Percentiles rank a stretch among this genome's conserved stretches.
phyloP scores from a whole-genome alignment of 495 filamentous ascomycete species.

The Penicillium subrubescens region DNA sequence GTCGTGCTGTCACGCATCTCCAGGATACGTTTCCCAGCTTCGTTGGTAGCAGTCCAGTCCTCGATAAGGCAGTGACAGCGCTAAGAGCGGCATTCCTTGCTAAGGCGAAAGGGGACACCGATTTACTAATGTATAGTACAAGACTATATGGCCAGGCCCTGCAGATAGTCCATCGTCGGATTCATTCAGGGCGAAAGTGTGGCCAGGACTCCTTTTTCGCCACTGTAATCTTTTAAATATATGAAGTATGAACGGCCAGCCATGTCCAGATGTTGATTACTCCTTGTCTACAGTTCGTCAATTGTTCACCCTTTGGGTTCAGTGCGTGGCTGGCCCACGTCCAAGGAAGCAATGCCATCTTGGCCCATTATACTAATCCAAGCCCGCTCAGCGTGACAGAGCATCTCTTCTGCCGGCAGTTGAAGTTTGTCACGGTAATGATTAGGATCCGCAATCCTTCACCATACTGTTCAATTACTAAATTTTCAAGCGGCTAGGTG shows the following conservation, averaged over 20 bases:
- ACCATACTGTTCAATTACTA: background rate
- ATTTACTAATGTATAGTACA: slow-evolving; percentile 25
- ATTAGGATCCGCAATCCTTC: background rate
- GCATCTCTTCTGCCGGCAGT: background rate
- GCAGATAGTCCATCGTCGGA: slow-evolving; percentile 20
- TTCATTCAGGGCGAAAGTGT: slow-evolving; percentile 16
- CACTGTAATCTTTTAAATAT: slow-evolving; percentile 30
- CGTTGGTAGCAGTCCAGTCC: background rate
- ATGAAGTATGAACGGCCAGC: slow-evolving; percentile 18
- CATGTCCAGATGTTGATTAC: background rate
- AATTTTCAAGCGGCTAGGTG: background rate
- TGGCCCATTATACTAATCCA: background rate
- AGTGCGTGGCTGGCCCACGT: background rate
- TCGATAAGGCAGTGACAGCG: background rate
- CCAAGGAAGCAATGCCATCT: background rate
- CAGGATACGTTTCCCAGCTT: background rate
- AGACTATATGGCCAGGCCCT: slow-evolving; percentile 26
- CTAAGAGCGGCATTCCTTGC: slow-evolving; percentile 21
- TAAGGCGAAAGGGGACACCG: background rate
- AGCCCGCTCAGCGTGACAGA: background rate
- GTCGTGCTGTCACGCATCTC: background rate
- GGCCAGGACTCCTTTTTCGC: slow-evolving; percentile 29
- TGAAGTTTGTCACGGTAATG: background rate
- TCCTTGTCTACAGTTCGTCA: slow-evolving; percentile 16
- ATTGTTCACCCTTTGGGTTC: slow-evolving; percentile 21